phyloP scores from a whole-genome alignment of 768 basidiomycete species.

The Podaxis sp. region DNA sequence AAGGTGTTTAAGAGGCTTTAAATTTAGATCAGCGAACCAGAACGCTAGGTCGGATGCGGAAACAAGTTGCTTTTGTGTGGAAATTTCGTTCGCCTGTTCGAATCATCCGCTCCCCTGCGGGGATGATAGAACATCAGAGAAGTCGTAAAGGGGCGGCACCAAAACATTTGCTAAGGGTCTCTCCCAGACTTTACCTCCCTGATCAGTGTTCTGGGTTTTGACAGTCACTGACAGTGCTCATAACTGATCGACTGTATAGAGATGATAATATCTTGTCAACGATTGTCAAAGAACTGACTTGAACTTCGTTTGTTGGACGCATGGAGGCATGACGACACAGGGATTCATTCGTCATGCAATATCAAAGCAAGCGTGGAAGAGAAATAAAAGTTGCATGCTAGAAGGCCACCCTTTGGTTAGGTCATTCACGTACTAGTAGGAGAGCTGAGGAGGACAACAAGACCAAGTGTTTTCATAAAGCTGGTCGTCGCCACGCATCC shows the following conservation, averaged over 20 bases:
- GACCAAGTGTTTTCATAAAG: background rate
- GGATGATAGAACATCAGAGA: too few species aligned
- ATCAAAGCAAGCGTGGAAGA: background rate
- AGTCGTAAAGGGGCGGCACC: too few species aligned
- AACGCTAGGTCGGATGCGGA: background rate
- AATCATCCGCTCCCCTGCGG: too few species aligned
- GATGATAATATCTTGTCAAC: background rate
- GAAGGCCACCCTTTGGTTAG: background rate
- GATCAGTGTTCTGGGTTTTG: too few species aligned
- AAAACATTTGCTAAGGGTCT: background rate
- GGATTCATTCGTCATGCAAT: background rate
- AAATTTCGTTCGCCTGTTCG: too few species aligned
- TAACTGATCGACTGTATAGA: background rate
- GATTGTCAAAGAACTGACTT: background rate
- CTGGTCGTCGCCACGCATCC: background rate
- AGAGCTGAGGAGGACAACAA: background rate
- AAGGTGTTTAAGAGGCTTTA: slow-evolving; percentile 1
- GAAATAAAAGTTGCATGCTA: background rate
- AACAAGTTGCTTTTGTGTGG: background rate
- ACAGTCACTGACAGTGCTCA: too few species aligned
- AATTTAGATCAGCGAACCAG: background rate
- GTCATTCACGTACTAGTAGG: background rate
- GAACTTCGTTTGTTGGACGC: background rate
- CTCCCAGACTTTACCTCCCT: too few species aligned
- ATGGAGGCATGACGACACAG: background rate